These are phyloP conservation scores for Aspergillus ostianus DNA, from an alignment of 495 filamentous ascomycete species.

Conservation along the genomic window DNA sequence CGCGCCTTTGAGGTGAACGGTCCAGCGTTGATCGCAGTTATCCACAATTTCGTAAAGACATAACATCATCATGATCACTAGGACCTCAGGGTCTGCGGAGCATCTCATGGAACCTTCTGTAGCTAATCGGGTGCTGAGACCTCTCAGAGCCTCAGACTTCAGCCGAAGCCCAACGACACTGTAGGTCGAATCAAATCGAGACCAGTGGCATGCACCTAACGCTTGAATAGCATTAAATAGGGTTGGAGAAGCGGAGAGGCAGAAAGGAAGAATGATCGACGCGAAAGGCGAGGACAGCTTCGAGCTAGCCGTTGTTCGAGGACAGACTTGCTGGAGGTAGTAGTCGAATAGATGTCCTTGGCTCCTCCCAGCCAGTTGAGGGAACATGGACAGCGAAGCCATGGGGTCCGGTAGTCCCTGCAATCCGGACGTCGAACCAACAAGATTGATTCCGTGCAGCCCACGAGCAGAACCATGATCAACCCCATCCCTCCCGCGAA, in stretches of 20 bases:
- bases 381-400: conserved; percentile 29
- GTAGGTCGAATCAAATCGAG: conserved; percentile 31
- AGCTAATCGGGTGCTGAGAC: conserved; percentile 36
- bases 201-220: conserved; percentile 39
- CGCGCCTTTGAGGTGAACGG: conserved; percentile 43
- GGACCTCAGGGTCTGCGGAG: conserved; percentile 35
- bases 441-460: background rate
- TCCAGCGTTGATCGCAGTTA: conserved; percentile 45
- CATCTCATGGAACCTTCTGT: conserved; percentile 23
- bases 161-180: conserved; percentile 33
- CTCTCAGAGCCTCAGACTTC: conserved; percentile 38
- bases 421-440: background rate
- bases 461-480: background rate
- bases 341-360: conserved; percentile 41
- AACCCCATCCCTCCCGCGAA: conserved; percentile 1
- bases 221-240: conserved; percentile 42
- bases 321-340: conserved; percentile 44
- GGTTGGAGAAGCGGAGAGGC: conserved; percentile 35
- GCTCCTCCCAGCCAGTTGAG: conserved; percentile 24
- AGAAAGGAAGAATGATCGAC: conserved; percentile 40
- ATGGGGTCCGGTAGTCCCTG: conserved; percentile 13
- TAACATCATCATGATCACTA: conserved; percentile 47
- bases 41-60: conserved; percentile 48
- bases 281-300: conserved; percentile 40
- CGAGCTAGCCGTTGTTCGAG: conserved; percentile 40